Evolutionary conservation across 768 basidiomycete species (phyloP), one percentile per base, ranked within the genome.

Genomic region (Saitozyma podzolica): DNA sequence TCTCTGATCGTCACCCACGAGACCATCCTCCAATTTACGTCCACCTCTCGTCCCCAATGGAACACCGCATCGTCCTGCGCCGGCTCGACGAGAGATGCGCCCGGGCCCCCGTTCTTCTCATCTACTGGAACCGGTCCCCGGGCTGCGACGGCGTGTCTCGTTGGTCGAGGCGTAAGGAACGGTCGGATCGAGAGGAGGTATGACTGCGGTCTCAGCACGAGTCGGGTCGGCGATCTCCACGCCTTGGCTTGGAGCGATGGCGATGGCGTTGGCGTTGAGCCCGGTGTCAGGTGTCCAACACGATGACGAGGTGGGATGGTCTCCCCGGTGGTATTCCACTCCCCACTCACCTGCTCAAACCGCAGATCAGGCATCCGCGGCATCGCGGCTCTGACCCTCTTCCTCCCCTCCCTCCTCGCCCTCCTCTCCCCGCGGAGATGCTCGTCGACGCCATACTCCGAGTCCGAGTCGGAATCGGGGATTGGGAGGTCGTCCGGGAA

Each of bases 161-260:
- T 63, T 8, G 75, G 73, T 50, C 53, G 60, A 9, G 78, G 74
- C 8, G 55, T 74, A 16, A 79, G 63, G 63, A 73, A 79, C 0
- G 78, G 78, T 43, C 78, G 64, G 48, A 79, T 79, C 0, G 75
- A 77, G 0, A 79, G 65, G 9, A 79, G 63, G 60, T 77, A 79
- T 51, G 78, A 79, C 78, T 79, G 41, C 20, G 17, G n/a, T 6
- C 39, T 52, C 49, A 65, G 54, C 54, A 43, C 9, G 43, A 40
- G 20, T 50, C 56, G 29, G 29, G 4, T 13, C 42, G n/a, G n/a
- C n/a, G n/a, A n/a, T n/a, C n/a, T n/a, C n/a, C n/a, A n/a, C n/a
- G n/a, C n/a, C n/a, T n/a, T n/a, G n/a, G n/a, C n/a, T n/a, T n/a
- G n/a, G n/a, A n/a, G n/a, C n/a, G n/a, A n/a, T n/a, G n/a, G n/a